Base-by-base conservation (phyloP, 306 rosid species). In the Malus sieversii region DNA sequence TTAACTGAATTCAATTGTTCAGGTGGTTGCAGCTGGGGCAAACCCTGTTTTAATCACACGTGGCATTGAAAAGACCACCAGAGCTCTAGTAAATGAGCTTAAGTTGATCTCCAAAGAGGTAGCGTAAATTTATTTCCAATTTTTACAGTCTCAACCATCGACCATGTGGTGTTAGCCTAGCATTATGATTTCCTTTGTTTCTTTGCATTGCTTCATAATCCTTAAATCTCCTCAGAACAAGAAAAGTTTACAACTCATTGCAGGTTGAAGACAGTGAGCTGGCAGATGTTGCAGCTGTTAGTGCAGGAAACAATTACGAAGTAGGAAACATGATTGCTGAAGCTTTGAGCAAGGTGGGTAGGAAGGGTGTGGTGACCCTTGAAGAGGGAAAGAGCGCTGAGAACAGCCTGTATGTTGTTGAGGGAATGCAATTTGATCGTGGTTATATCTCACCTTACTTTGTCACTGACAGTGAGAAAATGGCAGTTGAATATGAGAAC, bases 311-410 rank as follows among this genome's bases (percentile, higher is more conserved):
- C 86, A 96, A 96, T 65, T 42, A 89, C 61, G 99, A 96, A 79
- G 96, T 96, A 1, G 99, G 99, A 76, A 83, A 84, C 40, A 96
- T 96, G 99, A 96, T 96, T 15, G 99, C 99, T 10, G 99, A 96
- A 86, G 99, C 99, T 71, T 70, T 96, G 99, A 90, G 99, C 64
- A 89, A 82, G 84, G 99, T 96, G 79, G 99, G 99, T 32, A 84
- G 99, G 55, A 92, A 89, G 91, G 99, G 99, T 79, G 99, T 96
- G 12, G 99, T 96, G 82, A 96, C 99, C 25, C 96, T 96, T 27
- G 99, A 96, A 77, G 99, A 96, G 88, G 99, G 98, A 70, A 96
- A 86, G 79, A 96, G 99, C 82, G 99, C 99, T 3, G 99, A 96
- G 64, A 96, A 96, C 82, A 72, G 71, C 70, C 89, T 96, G 8